Conservation (phyloP, 495 filamentous ascomycete species). For the Daldinia caldariorum region DNA sequence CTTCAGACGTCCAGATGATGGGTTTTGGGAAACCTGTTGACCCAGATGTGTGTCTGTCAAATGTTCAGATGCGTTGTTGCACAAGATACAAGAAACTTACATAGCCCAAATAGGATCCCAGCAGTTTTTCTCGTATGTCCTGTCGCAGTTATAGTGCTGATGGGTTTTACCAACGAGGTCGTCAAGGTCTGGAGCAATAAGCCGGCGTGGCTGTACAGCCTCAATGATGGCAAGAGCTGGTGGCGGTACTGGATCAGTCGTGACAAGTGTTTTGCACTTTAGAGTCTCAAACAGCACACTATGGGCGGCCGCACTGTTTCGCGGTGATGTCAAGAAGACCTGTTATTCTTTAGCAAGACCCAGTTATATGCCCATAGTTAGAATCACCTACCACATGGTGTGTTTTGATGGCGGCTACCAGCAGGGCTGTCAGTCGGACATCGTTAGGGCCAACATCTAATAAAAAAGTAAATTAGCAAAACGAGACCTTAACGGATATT, state of each 20-base stretch:
- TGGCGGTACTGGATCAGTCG: neutral
- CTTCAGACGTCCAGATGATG: neutral
- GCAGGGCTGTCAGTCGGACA: too few species aligned
- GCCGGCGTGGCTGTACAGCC: neutral
- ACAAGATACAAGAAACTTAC: too few species aligned
- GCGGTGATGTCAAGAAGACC: neutral
- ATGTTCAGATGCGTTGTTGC: too few species aligned
- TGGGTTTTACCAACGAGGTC: neutral
- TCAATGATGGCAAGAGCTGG: neutral
- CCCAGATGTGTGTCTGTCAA: neutral
- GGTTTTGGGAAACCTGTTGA: neutral
- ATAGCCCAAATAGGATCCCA: neutral
- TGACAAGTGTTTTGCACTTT: neutral
- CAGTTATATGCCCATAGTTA: too few species aligned
- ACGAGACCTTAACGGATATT: too few species aligned
- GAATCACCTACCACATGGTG: too few species aligned
- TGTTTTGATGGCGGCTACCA: too few species aligned
- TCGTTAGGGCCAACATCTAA: too few species aligned
- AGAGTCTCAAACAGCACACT: neutral
- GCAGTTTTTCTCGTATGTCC: neutral
- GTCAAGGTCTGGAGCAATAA: neutral
- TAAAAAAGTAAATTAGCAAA: too few species aligned
- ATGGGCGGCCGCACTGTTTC: neutral
- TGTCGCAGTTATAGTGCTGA: neutral
- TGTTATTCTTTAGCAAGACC: neutral